Conservation (phyloP, 345 rosid genomes). For the Aurinia saxatilis region DNA sequence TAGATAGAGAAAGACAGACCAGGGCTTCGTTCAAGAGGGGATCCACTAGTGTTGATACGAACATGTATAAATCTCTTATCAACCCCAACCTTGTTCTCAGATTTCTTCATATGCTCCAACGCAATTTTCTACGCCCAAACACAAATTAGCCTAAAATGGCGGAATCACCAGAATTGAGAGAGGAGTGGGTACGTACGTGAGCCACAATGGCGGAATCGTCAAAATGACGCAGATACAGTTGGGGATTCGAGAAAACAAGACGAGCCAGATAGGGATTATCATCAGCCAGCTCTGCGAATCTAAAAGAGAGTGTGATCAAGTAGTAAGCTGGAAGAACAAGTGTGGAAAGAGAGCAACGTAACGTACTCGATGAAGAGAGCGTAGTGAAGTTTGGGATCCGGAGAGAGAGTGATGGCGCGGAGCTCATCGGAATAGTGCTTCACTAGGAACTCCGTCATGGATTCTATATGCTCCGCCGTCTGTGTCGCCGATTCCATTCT, state of each 20-base stretch:
- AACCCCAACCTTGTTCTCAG: slow-evolving; percentile 37
- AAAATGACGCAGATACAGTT: slow-evolving; percentile 44
- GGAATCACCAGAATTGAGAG: too few relatives aligned
- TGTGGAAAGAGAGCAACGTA: not conserved
- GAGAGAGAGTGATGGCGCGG: slow-evolving; percentile 49
- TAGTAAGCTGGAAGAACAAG: not conserved
- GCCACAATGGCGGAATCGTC: slow-evolving; percentile 78
- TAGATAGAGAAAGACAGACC: too few relatives aligned
- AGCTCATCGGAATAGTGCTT: slow-evolving; percentile 52
- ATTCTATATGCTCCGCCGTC: slow-evolving; percentile 30
- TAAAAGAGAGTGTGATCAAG: not conserved
- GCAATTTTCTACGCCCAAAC: slow-evolving; percentile 42
- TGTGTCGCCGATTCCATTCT: slow-evolving; percentile 24
- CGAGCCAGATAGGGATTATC: slow-evolving; percentile 58
- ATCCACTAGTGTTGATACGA: slow-evolving; percentile 67
- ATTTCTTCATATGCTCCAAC: slow-evolving; percentile 40
- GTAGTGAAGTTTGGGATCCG: slow-evolving; percentile 79
- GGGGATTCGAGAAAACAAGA: slow-evolving; percentile 52
- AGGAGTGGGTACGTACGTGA: slow-evolving; percentile 38
- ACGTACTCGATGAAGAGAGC: slow-evolving; percentile 62
- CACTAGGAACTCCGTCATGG: slow-evolving; percentile 56
- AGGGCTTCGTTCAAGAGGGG: slow-evolving; percentile 63
- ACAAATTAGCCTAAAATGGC: not conserved
- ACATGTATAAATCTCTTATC: slow-evolving; percentile 80
- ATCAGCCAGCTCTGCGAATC: slow-evolving; percentile 73